Evolutionary conservation across 148 eudicot genomes (phyloP), one percentile per base, ranked within the genome.

Genomic region (Diospyros lotus): DNA sequence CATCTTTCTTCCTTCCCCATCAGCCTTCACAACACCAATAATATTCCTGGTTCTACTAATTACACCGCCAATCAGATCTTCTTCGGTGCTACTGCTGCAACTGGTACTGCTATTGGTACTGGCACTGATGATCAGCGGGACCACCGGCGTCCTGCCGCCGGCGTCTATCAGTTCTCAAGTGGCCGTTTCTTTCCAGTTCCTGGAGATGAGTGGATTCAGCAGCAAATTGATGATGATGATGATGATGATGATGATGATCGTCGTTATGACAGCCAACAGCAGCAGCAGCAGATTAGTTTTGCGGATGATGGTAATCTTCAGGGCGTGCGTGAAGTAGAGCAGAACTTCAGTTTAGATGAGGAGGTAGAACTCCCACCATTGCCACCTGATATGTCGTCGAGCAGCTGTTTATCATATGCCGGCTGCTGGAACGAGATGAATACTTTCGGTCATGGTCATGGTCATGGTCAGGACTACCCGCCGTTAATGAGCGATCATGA

Each of bases 281-380:
- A 69, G 41, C 44, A 28, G 2, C 54, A 58, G 17, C 44, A 10
- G 28, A 28, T 13, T 12, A 51, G 66, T 4, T 39, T 9, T 13
- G 44, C 52, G 64, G 53, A 17, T 41, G 59, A 39, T 50, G 11
- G 13, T n/a, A 15, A 1, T 52, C 6, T 68, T 58, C 42, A 75
- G n/a, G 46, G 68, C 15, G 51, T 10, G 5, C 28, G 38, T 13
- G 38, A 8, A 12, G 50, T 2, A 51, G 13, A 50, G n/a, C 4
- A 18, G 39, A 51, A 46, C 39, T 45, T 52, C 9, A 6, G 53
- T 3, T 58, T 11, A 1, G 10, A 17, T 1, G 41, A 41, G 3
- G 64, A 59, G 51, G 39, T 69, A 48, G 81, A 73, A 39, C 63
- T 79, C 9, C 80, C 80, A 1, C 81, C 77, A 38, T 62, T 73